These are phyloP conservation scores for Akanthomyces dipterigenus DNA, from an alignment of 2,329 filamentous ascomycete genomes.

Conservation along the genomic window DNA sequence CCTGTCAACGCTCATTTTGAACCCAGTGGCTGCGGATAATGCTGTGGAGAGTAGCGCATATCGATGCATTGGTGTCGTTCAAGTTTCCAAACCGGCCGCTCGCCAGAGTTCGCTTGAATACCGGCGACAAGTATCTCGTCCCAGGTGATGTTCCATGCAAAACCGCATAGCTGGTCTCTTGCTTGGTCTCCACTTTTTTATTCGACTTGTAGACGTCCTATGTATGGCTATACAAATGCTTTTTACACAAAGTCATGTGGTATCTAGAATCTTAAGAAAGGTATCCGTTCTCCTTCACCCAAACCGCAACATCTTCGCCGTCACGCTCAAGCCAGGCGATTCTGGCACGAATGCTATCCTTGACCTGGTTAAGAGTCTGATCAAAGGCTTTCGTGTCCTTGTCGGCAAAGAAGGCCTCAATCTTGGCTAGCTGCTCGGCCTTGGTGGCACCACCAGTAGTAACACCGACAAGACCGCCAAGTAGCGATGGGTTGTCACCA, in stretches of 20 bases:
- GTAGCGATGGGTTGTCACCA: slow-evolving; percentile 84
- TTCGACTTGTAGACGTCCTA: not conserved
- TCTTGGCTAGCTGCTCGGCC: slow-evolving; percentile 64
- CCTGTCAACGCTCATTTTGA: not conserved
- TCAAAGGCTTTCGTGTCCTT: slow-evolving; percentile 84
- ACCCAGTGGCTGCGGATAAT: not conserved
- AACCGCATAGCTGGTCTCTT: not conserved
- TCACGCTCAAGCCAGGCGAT: slow-evolving; percentile 74
- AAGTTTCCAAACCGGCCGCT: not conserved
- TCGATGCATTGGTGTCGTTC: not conserved
- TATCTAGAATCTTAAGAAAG: slow-evolving; percentile 16
- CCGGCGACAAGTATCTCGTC: not conserved
- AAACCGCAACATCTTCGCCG: slow-evolving; percentile 59
- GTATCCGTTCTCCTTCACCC: slow-evolving; percentile 34
- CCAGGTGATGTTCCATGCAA: no score
- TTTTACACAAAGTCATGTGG: not conserved
- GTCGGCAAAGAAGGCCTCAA: slow-evolving; percentile 72
- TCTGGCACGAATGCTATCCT: slow-evolving; percentile 80
- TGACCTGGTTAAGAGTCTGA: slow-evolving; percentile 80
- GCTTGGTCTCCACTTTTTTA: not conserved
- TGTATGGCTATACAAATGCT: not conserved
- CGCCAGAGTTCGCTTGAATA: not conserved
- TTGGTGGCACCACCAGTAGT: slow-evolving; percentile 76
- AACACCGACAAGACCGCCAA: slow-evolving; percentile 77
- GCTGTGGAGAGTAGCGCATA: not conserved